Evolutionary conservation across 768 basidiomycete genomes (phyloP).

Genomic region (Astraeus odoratus): DNA sequence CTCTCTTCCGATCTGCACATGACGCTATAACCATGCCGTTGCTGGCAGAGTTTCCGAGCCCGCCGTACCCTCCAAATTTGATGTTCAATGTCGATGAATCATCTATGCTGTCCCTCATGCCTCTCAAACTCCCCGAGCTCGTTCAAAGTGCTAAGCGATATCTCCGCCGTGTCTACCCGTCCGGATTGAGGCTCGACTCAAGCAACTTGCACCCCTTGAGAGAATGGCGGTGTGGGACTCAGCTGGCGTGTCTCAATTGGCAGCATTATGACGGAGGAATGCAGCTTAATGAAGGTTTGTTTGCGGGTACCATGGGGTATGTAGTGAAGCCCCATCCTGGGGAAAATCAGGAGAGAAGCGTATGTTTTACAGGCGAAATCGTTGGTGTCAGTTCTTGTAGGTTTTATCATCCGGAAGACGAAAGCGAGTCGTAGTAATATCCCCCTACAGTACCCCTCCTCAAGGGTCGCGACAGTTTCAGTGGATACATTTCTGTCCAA

Average conservation of each 20-base stretch:
- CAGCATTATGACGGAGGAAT: conserved; percentile 51
- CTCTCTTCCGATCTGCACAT: background rate
- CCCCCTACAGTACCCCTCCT: conserved; percentile 38
- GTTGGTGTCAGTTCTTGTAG: conserved; percentile 40
- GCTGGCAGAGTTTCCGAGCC: conserved; percentile 7
- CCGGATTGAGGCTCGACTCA: conserved; percentile 49
- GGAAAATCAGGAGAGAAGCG: conserved; percentile 17
- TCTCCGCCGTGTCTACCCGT: conserved; percentile 51
- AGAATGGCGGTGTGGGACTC: conserved; percentile 53
- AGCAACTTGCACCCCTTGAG: conserved; percentile 46
- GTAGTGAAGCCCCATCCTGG: conserved; percentile 38
- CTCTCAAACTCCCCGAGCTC: conserved; percentile 30
- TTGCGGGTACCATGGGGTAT: conserved; percentile 50
- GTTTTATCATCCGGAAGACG: conserved; percentile 12
- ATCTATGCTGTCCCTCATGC: conserved; percentile 33
- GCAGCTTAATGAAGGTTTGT: conserved; percentile 61
- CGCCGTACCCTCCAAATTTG: conserved; percentile 32
- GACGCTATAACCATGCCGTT: background rate
- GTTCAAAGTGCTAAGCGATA: conserved; percentile 36
- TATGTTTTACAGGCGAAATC: conserved; percentile 28
- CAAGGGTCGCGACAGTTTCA: conserved; percentile 32
- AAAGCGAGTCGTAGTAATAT: background rate
- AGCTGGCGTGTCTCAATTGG: conserved; percentile 56
- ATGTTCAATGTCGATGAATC: conserved; percentile 60
- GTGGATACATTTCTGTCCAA: conserved; percentile 39